Percentiles rank a stretch among this genome's conserved stretches.
Evolutionary conservation across 2,329 filamentous ascomycete genomes (phyloP).

Genomic region (Curvularia verruculosa): DNA sequence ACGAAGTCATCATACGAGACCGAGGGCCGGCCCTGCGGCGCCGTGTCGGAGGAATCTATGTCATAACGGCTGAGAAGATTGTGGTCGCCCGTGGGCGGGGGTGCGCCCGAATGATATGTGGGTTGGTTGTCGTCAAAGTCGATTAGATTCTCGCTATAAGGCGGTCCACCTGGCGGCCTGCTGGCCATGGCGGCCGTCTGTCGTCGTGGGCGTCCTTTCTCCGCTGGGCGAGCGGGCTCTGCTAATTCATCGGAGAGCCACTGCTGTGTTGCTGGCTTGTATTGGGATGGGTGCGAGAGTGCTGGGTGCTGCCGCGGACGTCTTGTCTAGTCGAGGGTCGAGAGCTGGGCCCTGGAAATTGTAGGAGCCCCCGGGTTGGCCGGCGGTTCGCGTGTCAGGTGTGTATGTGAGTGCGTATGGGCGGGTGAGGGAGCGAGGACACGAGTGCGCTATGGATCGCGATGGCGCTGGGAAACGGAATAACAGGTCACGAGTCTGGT

Average conservation of each 20-base stretch:
- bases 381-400: constrained; percentile 10
- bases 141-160: constrained; percentile 65
- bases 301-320: constrained; percentile 16
- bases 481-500: constrained; percentile 5
- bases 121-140: constrained; percentile 75
- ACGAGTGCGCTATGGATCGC: constrained; percentile 2
- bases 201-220: constrained; percentile 23
- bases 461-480: constrained; percentile 3
- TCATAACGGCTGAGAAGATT: constrained; percentile 77
- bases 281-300: constrained; percentile 5
- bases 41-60: constrained; percentile 68
- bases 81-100: constrained; percentile 80
- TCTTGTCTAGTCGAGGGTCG: constrained; percentile 9
- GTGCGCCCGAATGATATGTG: constrained; percentile 75
- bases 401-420: background rate
- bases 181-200: constrained; percentile 55
- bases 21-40: constrained; percentile 74
- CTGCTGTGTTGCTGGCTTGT: background rate
- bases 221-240: constrained; percentile 30
- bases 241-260: constrained; percentile 33
- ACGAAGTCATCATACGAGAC: constrained; percentile 96
- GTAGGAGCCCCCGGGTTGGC: constrained; percentile 10
- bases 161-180: constrained; percentile 60
- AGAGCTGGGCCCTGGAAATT: constrained; percentile 1
- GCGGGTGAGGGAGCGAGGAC: background rate